phyloP scores from a whole-genome alignment of 2,329 filamentous ascomycete genomes.

The Pestalotiopsis sp. region DNA sequence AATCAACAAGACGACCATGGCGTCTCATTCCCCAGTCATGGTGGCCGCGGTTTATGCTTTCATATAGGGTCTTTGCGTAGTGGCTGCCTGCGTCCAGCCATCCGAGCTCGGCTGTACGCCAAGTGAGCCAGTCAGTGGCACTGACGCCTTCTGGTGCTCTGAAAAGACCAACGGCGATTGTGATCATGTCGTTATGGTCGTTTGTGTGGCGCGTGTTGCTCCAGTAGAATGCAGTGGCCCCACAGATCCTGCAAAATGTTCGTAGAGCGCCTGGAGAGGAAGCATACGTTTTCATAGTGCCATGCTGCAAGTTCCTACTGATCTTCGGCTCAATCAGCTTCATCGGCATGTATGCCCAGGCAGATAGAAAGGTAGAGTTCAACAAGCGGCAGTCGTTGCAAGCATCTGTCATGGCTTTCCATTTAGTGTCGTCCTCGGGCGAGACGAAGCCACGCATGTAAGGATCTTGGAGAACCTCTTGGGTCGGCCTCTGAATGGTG shows the following conservation, averaged over 20 bases:
- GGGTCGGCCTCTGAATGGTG: constrained; percentile 41
- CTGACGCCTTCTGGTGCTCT: constrained; percentile 45
- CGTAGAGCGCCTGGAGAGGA: constrained; percentile 42
- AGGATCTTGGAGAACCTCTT: constrained; percentile 30
- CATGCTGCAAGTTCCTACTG: constrained; percentile 38
- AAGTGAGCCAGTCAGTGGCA: constrained; percentile 49
- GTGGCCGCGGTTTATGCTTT: constrained; percentile 33
- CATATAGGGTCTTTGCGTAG: constrained; percentile 23
- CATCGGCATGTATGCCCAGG: constrained; percentile 46
- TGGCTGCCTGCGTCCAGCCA: constrained; percentile 33
- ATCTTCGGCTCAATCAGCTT: constrained; percentile 39
- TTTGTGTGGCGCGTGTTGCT: constrained; percentile 28
- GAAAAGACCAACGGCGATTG: constrained; percentile 46
- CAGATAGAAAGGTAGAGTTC: constrained; percentile 41
- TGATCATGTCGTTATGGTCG: constrained; percentile 38
- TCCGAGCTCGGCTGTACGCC: constrained; percentile 41
- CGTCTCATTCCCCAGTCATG: constrained; percentile 38
- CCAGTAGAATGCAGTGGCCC: constrained; percentile 45
- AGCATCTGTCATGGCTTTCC: constrained; percentile 43
- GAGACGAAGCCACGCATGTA: constrained; percentile 38
- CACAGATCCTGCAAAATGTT: constrained; percentile 49
- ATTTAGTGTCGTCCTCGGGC: constrained; percentile 40
- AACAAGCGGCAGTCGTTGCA: constrained; percentile 48
- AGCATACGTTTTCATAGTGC: constrained; percentile 44
- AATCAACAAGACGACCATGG: constrained; percentile 31